These are phyloP conservation scores for Pseudogymnoascus sp. DNA, from an alignment of 2,329 filamentous ascomycete genomes.

Conservation along the genomic window DNA sequence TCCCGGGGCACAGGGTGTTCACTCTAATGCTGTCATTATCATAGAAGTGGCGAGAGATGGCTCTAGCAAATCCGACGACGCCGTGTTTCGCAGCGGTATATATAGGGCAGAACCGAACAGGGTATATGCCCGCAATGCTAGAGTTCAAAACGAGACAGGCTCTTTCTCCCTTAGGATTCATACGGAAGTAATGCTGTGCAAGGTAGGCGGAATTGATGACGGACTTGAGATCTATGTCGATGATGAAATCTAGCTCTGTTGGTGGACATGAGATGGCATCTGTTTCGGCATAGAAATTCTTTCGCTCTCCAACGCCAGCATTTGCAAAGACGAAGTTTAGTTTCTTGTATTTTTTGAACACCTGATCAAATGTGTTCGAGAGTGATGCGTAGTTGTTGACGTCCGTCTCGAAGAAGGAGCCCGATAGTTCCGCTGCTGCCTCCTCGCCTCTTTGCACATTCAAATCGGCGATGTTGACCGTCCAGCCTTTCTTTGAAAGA, in stretches of 20 bases:
- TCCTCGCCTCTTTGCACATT: conserved; percentile 6
- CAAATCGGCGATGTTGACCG: conserved; percentile 8
- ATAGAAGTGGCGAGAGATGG: conserved; percentile 11
- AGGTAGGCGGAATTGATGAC: background rate
- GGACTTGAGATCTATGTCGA: background rate
- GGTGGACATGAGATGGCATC: background rate
- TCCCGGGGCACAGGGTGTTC: conserved; percentile 11
- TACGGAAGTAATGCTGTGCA: background rate
- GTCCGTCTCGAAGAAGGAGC: conserved; percentile 8
- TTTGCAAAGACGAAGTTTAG: conserved; percentile 14
- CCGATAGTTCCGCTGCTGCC: background rate
- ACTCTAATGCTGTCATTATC: conserved; percentile 10
- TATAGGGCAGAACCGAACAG: conserved; percentile 12
- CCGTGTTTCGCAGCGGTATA: conserved; percentile 13
- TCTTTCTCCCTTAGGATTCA: background rate
- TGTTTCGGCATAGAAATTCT: conserved; percentile 12
- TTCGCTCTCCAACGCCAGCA: conserved; percentile 10
- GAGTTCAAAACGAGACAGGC: conserved; percentile 7
- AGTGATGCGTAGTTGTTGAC: conserved; percentile 10
- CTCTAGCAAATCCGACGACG: conserved; percentile 9
- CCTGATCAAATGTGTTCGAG: conserved; percentile 4
- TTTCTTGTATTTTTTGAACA: background rate
- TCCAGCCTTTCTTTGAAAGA: conserved; percentile 11
- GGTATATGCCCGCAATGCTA: conserved; percentile 12
- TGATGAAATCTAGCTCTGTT: background rate